phyloP scores from a whole-genome alignment of 2,329 filamentous ascomycete species.

The Penicillium sp. region DNA sequence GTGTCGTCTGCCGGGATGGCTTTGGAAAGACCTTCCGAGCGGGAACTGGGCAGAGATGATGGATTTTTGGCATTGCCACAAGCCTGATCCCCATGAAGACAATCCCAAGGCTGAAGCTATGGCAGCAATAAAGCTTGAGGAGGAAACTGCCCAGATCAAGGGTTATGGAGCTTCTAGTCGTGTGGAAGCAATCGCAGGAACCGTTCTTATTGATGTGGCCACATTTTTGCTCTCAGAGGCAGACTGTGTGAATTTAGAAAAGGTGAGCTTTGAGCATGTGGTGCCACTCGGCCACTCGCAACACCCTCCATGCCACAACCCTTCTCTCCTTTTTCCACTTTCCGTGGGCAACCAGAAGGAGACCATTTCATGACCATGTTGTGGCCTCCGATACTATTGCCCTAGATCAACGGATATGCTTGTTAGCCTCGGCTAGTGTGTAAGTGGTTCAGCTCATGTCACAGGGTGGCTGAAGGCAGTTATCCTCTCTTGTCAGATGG shows the following conservation, averaged over 20 bases:
- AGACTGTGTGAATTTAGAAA: constrained; percentile 60
- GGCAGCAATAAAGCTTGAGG: constrained; percentile 36
- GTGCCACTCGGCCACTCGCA: background rate
- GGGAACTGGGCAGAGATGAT: constrained; percentile 99
- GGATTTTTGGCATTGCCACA: constrained; percentile 99
- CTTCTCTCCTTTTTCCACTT: background rate
- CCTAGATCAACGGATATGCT: constrained; percentile 50
- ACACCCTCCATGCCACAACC: background rate
- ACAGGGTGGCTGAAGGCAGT: constrained; percentile 21
- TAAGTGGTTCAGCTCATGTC: constrained; percentile 4
- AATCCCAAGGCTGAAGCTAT: constrained; percentile 46
- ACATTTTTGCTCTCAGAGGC: constrained; percentile 70
- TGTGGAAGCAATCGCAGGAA: constrained; percentile 65
- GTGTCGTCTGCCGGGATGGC: constrained; percentile 37
- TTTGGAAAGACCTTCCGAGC: constrained; percentile 92
- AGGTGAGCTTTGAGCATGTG: constrained; percentile 32
- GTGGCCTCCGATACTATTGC: constrained; percentile 61
- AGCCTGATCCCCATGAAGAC: constrained; percentile 63
- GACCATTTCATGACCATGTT: constrained; percentile 50
- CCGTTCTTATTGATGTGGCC: constrained; percentile 79
- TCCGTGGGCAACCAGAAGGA: constrained; percentile 59
- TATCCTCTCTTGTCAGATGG: constrained; percentile 41
- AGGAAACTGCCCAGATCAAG: constrained; percentile 59
- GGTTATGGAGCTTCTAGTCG: constrained; percentile 83
- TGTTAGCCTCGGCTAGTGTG: constrained; percentile 1